Evolutionary conservation across 345 rosid species (phyloP), one percentile per base, ranked within the genome.

Genomic region (Ceriops zippeliana): DNA sequence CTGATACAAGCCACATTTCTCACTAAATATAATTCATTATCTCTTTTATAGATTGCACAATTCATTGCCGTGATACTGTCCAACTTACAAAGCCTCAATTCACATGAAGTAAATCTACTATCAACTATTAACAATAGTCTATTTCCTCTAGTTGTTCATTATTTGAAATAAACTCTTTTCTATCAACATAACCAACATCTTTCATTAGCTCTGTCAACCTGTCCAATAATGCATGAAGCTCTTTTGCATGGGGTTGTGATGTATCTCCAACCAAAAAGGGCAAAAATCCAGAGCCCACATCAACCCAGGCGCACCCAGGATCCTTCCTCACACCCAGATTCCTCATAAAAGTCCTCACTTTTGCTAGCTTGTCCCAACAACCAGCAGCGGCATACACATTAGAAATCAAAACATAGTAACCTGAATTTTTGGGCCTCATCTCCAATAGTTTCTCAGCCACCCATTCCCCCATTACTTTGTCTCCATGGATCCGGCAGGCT

Each of bases 251-350:
- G 68, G 75, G 76, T 61, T 75, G 84, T 60, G 89, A 84, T 26
- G 87, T 79, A 66, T 85, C 90, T 26, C 81, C 93, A 13, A 79
- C 97, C 17, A 81, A 75, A 73, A 91, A 89, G 34, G 84, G 78
- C 5, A 66, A 35, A 79, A 80, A 84, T 60, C 83, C 89, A 70
- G 80, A 59, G 42, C 89, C 93, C 30, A 67, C 79, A 63, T 85
- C 85, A 38, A 88, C 75, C 90, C 88, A 86, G 61, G 97, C 76
- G 77, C 90, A 83, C 20, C 96, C 96, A 34, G 92, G 93, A 77
- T 67, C 78, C 76, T 91, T 91, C 62, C 75, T 83, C 69, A 91
- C 84, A 61, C 93, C 92, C 63, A 77, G 74, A 66, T 91, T 83
- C 78, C 89, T 83, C 93, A 89, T 88, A 31, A 52, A 57, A 42